Evolutionary conservation across 345 rosid genomes (phyloP), one percentile per base, ranked within the genome.

Genomic region (Nasturtium officinale): DNA sequence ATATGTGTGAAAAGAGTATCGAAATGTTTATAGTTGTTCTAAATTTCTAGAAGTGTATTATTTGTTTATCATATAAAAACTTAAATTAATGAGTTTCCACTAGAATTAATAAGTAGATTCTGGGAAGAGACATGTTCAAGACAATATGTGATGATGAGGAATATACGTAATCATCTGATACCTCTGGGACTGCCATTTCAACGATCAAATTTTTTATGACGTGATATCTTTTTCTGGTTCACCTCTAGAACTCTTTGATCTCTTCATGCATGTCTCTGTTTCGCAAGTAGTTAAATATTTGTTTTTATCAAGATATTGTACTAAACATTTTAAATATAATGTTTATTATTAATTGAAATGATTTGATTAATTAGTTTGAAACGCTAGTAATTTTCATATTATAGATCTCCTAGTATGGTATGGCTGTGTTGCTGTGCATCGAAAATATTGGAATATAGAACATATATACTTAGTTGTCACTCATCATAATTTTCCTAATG

Each of bases 401-500:
- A 51, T 21, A 23, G 65, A 54, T 57, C 64, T 28, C n/a, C 20
- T 75, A 60, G 32, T 18, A 38, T 29, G 54, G 11, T 29, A 51
- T 67, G 50, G n/a, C 10, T 45, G 1, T 43, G 48, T 9, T 12
- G 26, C 4, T 56, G 47, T 66, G 50, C 63, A 50, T 29, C 16
- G 30, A 28, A 42, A 38, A 51, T 50, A 50, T 30, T 40, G 30
- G 48, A 75, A 23, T 61, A 76, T 69, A 76, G 75, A 65, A 53
- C 69, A n/a, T 33, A 53, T 64, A n/a, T 33, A 61, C 51, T 69
- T 76, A 62, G 75, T 62, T 76, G 79, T 76, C 75, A 76, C 57
- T 76, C 71, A 62, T 76, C 75, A 76, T 76, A 69, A 69, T 71
- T 69, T 69, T 53, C 69, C 71, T 76, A 61, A 46, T 33, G 50